These are phyloP conservation scores for Durusdinium trenchii DNA, from an alignment of 73 alveolate genomes.

Conservation along the genomic window DNA sequence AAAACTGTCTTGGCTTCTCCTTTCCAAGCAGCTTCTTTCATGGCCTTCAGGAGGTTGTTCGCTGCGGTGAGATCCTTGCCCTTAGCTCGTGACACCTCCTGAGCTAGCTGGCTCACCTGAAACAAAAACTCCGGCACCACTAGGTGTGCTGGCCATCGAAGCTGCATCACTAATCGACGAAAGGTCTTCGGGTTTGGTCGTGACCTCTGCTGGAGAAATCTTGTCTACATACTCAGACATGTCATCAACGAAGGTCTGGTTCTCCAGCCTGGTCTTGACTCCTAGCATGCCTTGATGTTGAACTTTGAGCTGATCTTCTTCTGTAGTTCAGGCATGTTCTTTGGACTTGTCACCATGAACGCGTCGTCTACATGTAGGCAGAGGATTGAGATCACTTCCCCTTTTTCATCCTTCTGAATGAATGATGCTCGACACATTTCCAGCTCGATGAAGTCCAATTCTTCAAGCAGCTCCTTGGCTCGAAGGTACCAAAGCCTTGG, in stretches of 20 bases:
- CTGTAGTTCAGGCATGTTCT: no score
- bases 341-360: background rate
- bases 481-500: no score
- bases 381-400: background rate
- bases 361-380: slow-evolving; percentile 7
- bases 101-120: no score
- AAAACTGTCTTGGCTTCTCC: background rate
- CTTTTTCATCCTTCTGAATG: no score
- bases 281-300: slow-evolving; percentile 29
- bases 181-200: no score
- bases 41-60: background rate
- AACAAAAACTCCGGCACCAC: no score
- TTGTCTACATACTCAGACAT: background rate
- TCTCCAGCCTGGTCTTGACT: background rate
- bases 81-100: background rate
- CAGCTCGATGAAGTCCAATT: background rate
- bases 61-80: background rate
- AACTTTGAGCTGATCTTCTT: background rate
- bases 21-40: background rate
- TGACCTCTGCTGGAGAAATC: no score
- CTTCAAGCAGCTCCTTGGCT: no score
- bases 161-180: no score
- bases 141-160: no score
- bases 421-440: no score
- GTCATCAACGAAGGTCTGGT: background rate